Conservation (phyloP, 2,329 filamentous ascomycete species). For the Calonectria pauciramosa region DNA sequence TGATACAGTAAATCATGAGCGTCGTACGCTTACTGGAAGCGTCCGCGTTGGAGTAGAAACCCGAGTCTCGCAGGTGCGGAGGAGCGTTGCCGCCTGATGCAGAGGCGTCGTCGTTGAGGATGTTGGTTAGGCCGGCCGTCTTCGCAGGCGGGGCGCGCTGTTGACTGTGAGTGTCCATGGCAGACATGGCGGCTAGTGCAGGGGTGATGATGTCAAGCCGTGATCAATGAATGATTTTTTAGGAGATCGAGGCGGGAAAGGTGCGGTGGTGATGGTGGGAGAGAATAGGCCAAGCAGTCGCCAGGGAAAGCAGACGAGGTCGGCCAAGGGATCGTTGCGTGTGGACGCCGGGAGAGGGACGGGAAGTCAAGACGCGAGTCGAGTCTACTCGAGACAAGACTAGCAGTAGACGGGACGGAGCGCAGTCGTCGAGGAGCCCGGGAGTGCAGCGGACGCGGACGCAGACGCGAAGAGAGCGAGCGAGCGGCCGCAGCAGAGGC, state of each 20-base stretch:
- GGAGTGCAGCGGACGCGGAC: conserved; percentile 17
- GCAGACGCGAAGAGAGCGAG: conserved; percentile 17
- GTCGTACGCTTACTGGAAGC: conserved; percentile 58
- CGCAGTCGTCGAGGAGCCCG: conserved; percentile 16
- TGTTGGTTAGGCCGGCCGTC: conserved; percentile 54
- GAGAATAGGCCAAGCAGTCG: conserved; percentile 8
- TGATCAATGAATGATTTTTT: not conserved
- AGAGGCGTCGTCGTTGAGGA: conserved; percentile 54
- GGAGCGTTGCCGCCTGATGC: conserved; percentile 44
- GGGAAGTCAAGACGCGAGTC: conserved; percentile 18
- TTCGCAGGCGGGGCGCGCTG: conserved; percentile 49
- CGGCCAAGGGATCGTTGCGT: conserved; percentile 10
- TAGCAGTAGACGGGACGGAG: conserved; percentile 9
- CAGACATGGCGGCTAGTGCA: conserved; percentile 25
- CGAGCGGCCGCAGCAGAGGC: conserved; percentile 21
- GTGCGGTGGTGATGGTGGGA: conserved; percentile 7
- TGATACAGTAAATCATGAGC: conserved; percentile 33
- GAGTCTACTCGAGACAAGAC: conserved; percentile 23
- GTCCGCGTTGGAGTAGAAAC: conserved; percentile 60
- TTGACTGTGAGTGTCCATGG: conserved; percentile 47
- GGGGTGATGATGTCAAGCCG: conserved; percentile 16
- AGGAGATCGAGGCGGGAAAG: not conserved
- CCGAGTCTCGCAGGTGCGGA: conserved; percentile 56
- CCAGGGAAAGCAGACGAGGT: conserved; percentile 10
- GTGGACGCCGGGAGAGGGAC: conserved; percentile 8